A percentile compares a stretch with the other conserved stretches of the same genome.
Conservation (phyloP, 208 protist genomes). For the Trypanosoma conorhini region DNA sequence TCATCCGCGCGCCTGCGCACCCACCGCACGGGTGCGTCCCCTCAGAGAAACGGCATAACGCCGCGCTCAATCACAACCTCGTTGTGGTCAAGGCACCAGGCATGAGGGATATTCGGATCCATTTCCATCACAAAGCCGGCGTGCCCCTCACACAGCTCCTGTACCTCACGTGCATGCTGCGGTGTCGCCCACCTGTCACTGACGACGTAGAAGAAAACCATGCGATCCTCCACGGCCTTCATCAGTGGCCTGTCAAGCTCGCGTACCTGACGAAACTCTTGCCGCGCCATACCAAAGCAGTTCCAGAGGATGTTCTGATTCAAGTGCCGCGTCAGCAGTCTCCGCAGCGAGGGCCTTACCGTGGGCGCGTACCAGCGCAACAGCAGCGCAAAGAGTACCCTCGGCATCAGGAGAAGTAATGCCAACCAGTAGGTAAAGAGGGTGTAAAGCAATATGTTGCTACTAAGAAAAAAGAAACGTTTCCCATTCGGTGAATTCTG, state of each 20-base stretch:
- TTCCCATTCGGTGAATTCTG: conserved; percentile 59
- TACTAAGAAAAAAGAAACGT: conserved; percentile 33
- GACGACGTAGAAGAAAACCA: conserved; percentile 75
- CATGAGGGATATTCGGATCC: conserved; percentile 46
- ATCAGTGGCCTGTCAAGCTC: conserved; percentile 52
- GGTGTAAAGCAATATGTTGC: conserved; percentile 36
- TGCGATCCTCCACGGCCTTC: conserved; percentile 36
- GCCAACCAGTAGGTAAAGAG: conserved; percentile 29
- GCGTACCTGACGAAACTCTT: conserved; percentile 58
- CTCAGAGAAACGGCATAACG: conserved; percentile 37
- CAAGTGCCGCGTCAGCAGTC: conserved; percentile 32
- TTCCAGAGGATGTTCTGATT: conserved; percentile 39
- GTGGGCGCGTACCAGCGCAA: conserved; percentile 30
- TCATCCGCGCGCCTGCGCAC: too few species aligned
- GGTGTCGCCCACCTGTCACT: conserved; percentile 61
- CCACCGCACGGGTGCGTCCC: not conserved
- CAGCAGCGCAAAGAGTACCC: conserved; percentile 3
- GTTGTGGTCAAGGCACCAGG: conserved; percentile 71
- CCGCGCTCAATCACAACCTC: conserved; percentile 47
- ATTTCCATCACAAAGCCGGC: conserved; percentile 49
- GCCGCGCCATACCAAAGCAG: conserved; percentile 49
- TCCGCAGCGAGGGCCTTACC: conserved; percentile 17
- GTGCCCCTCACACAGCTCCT: conserved; percentile 34
- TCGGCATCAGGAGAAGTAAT: conserved; percentile 17
- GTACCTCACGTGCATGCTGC: conserved; percentile 44